Evolutionary conservation across 441 rosid genomes (phyloP), one percentile per base, ranked within the genome.

Genomic region (Syzygium syzygioides): DNA sequence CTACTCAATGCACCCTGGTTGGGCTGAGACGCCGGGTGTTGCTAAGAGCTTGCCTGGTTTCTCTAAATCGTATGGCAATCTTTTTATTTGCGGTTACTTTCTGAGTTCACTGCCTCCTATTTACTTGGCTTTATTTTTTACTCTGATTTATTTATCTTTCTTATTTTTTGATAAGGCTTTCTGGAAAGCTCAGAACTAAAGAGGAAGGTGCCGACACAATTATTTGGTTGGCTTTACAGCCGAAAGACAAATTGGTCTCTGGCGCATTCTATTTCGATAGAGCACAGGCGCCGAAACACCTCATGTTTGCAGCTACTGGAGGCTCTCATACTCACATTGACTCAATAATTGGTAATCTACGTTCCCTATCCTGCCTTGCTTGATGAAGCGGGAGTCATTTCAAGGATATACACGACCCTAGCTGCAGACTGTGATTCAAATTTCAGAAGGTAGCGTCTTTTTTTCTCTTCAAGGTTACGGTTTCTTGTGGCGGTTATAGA

Each of bases 1-100:
- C 94, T 96, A 96, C 92, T 86, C 98, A 0, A 96, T 97, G 99
- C 99, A 96, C 90, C 99, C 99, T 18, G 99, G 98, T 19, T 97
- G 98, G 99, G 99, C 96, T 79, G 95, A 93, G 92, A 97, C 98
- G 11, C 98, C 98, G 4, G 99, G 99, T 86, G 94, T 95, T 9
- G 94, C 99, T 84, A 94, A 85, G 48, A 96, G 97, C 89, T 88
- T 97, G 87, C 98, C 98, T 34, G 88, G 87, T 90, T 96, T 97
- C 91, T 92, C 54, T 54, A 53, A 94, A 90, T 68, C 84, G 99
- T 96, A 91, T 1, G 91, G 94, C 59, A 71, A 32, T 14, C 52
- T 50, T 55, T 85, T 55, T 30, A 14, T n/a, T 62, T 5, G 50
- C 28, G 14, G 23, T 50, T 25, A 20, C 59, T 64, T 53, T 55